Evolutionary conservation across 805 yeast genomes (phyloP).

Genomic region (Kazachstania africana): DNA sequence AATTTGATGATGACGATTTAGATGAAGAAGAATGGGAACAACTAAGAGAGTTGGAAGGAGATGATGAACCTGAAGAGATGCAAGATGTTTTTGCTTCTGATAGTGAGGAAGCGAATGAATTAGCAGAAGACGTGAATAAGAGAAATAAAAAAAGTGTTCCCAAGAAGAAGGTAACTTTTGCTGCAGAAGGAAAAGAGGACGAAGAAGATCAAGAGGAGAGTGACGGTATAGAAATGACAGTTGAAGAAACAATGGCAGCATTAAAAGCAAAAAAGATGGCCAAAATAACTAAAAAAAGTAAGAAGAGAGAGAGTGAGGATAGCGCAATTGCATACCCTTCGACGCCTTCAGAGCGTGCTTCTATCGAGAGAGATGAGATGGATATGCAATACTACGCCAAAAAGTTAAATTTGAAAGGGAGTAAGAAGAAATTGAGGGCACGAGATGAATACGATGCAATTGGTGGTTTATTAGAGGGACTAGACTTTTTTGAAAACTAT

Average conservation of each 20-base stretch:
- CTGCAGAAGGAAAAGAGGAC: constrained; percentile 2
- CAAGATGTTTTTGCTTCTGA: constrained; percentile 4
- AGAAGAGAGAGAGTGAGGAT: constrained; percentile 5
- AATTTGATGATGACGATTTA: constrained; percentile 29
- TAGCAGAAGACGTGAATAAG: constrained; percentile 26
- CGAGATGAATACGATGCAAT: constrained; percentile 60
- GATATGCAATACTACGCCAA: constrained; percentile 78
- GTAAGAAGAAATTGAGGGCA: constrained; percentile 34
- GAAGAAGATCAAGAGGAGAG: constrained; percentile 11
- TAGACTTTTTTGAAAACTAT: constrained; percentile 30
- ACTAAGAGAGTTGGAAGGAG: constrained; percentile 13
- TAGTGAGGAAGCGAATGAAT: constrained; percentile 14
- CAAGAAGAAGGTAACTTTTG: constrained; percentile 1
- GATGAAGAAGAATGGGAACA: constrained; percentile 27
- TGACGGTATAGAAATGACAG: constrained; percentile 22
- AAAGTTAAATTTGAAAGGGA: constrained; percentile 58
- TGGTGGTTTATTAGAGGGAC: constrained; percentile 73
- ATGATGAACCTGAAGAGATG: constrained; percentile 6
- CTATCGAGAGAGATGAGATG: constrained; percentile 51
- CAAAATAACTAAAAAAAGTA: constrained; percentile 10
- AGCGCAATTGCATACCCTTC: constrained; percentile 15
- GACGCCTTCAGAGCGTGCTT: constrained; percentile 37
- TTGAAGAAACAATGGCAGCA: constrained; percentile 28
- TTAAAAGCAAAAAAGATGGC: constrained; percentile 21
- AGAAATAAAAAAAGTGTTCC: constrained; percentile 31